phyloP scores from a whole-genome alignment of 345 rosid genomes.

The Excoecaria agallocha region DNA sequence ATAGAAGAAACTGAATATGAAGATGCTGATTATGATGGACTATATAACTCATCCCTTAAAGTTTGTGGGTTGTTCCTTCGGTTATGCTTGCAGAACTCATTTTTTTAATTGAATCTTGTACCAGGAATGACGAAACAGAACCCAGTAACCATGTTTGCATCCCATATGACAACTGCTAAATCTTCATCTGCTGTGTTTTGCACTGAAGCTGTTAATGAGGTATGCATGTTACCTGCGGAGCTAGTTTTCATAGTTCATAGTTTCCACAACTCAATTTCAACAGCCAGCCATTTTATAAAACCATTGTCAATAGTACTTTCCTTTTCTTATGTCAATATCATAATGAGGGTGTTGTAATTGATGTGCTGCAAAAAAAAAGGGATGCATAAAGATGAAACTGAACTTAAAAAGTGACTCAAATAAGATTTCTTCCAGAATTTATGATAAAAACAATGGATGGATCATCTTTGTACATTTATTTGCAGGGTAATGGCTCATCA shows the following conservation, averaged over 20 bases:
- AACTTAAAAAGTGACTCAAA: slow-evolving; percentile 21
- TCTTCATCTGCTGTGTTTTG: slow-evolving; percentile 34
- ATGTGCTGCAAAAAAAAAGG: slow-evolving; percentile 14
- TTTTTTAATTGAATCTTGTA: slow-evolving; percentile 55
- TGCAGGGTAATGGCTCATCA: slow-evolving; percentile 29
- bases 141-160: slow-evolving; percentile 36
- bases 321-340: slow-evolving; percentile 27
- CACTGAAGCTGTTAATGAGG: slow-evolving; percentile 43
- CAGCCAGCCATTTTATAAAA: not conserved
- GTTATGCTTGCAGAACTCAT: slow-evolving; percentile 58
- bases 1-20: slow-evolving; percentile 51
- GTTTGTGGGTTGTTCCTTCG: slow-evolving; percentile 77
- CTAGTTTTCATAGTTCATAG: not conserved
- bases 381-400: slow-evolving; percentile 29
- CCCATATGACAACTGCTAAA: slow-evolving; percentile 38
- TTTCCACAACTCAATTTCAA: not conserved
- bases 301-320: not conserved
- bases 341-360: slow-evolving; percentile 17
- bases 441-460: slow-evolving; percentile 25
- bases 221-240: slow-evolving; percentile 17
- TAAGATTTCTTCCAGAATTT: slow-evolving; percentile 9
- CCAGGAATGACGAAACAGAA: slow-evolving; percentile 52
- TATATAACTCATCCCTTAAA: slow-evolving; percentile 39
- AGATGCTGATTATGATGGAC: slow-evolving; percentile 35
- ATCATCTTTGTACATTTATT: slow-evolving; percentile 28